Conservation (phyloP, 495 filamentous ascomycete species). For the Xylaria nigripes region DNA sequence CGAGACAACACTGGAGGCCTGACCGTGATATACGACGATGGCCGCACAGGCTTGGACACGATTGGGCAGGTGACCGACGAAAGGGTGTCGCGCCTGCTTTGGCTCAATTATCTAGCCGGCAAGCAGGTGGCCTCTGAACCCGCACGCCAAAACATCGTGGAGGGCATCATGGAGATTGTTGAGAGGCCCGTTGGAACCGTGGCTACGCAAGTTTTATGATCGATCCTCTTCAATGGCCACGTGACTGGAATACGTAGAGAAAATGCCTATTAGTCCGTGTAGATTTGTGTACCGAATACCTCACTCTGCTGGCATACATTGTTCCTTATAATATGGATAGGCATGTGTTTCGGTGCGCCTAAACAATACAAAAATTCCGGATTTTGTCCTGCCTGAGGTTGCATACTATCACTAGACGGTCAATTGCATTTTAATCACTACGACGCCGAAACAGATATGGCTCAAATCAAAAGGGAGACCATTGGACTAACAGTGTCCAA, state of each 20-base stretch:
- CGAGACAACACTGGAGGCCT: constrained; percentile 59
- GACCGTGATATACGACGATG: constrained; percentile 59
- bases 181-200: constrained; percentile 84
- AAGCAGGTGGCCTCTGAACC: constrained; percentile 79
- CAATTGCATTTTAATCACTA: neutral
- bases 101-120: constrained; percentile 84
- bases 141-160: constrained; percentile 71
- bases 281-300: constrained; percentile 4
- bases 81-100: constrained; percentile 69
- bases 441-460: neutral
- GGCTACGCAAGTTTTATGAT: constrained; percentile 54
- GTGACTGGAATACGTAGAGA: neutral
- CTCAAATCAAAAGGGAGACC: too few relatives aligned
- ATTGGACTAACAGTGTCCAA: too few relatives aligned
- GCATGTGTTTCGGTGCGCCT: neutral
- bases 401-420: neutral
- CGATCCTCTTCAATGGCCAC: constrained; percentile 9
- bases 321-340: neutral
- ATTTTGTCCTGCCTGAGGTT: neutral
- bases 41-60: constrained; percentile 35
- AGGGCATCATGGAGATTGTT: constrained; percentile 81
- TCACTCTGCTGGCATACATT: neutral
- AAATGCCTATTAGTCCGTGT: neutral
- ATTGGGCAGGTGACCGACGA: constrained; percentile 57
- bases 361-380: neutral